Conservation (phyloP, 306 rosid species). For the Cucurbita ficifolia region DNA sequence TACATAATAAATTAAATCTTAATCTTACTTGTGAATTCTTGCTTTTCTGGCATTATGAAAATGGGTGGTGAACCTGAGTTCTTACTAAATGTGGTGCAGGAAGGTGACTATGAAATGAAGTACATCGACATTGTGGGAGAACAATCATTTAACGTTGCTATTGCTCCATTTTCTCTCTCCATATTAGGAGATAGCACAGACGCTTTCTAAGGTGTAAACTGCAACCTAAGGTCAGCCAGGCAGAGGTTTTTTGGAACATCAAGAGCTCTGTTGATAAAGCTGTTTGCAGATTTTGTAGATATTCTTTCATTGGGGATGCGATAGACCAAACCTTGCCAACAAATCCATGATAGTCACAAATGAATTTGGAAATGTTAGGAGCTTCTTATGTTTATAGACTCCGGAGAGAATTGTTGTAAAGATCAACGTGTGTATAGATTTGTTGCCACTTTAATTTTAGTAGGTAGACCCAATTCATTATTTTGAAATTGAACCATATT, state of each 20-base stretch:
- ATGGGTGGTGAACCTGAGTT: neutral
- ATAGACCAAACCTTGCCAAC: neutral
- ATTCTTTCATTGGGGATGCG: neutral
- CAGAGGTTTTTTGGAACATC: neutral
- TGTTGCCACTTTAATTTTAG: constrained; percentile 5
- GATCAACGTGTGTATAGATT: constrained; percentile 5
- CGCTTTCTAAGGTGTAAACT: constrained; percentile 8
- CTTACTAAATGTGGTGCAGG: constrained; percentile 19
- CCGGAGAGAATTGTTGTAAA: constrained; percentile 8
- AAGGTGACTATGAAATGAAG: constrained; percentile 56
- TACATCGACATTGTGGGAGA: constrained; percentile 31
- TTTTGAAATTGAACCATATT: neutral
- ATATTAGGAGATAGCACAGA: constrained; percentile 30
- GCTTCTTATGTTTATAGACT: neutral
- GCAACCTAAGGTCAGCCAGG: neutral
- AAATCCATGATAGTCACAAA: neutral
- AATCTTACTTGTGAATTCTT: neutral
- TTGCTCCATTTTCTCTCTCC: constrained; percentile 45
- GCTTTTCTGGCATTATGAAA: neutral
- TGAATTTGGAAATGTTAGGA: constrained; percentile 1
- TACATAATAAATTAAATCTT: neutral
- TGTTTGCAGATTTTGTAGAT: neutral
- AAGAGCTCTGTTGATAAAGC: neutral
- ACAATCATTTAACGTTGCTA: constrained; percentile 33
- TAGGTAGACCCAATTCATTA: constrained; percentile 2